Evolutionary conservation across 441 rosid genomes (phyloP), one percentile per base, ranked within the genome.

Genomic region (Breynia disticha): DNA sequence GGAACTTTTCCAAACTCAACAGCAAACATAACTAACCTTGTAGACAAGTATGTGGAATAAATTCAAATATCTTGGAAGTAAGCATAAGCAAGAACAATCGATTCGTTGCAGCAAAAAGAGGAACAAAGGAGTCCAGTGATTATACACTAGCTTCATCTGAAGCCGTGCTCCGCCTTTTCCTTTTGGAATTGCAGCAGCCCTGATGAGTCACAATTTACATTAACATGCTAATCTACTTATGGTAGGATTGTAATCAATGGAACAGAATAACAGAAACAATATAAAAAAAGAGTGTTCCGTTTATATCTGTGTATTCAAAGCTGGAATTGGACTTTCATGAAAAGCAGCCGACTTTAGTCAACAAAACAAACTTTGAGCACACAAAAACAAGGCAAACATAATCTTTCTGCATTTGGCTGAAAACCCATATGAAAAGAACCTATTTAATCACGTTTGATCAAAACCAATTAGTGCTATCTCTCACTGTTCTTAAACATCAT

Each of bases 131-230:
- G 95, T 88, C 80, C 86, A 78, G 54, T 78, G 84, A 72, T 86
- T 82, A 72, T 77, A 82, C 6, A 79, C 91, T 73, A 91, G 65
- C 73, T 88, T 88, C 98, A 88, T 86, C 64, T 81, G 87, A 59
- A 91, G 74, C 11, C 67, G 73, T 0, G 78, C 78, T 44, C 95
- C 91, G 17, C 79, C 72, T 64, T 86, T 88, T 17, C 78, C 87
- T 71, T 75, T 78, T 10, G 98, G 98, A 62, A 91, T 86, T 62
- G 81, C 83, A 57, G 85, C 79, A 64, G 98, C 91, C 74, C 98
- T 88, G 65, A 20, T 16, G 17, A 55, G 55, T 67, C 19, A 46
- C 4, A 46, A 15, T 16, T 19, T 20, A 46, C 17, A 18, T 46
- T 19, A 46, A 46, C 50, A 16, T 16, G 17, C 19, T 18, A 46